Percentiles rank a stretch among this genome's conserved stretches.
Evolutionary conservation across 345 rosid species (phyloP).

Genomic region (Carallia brachiata): DNA sequence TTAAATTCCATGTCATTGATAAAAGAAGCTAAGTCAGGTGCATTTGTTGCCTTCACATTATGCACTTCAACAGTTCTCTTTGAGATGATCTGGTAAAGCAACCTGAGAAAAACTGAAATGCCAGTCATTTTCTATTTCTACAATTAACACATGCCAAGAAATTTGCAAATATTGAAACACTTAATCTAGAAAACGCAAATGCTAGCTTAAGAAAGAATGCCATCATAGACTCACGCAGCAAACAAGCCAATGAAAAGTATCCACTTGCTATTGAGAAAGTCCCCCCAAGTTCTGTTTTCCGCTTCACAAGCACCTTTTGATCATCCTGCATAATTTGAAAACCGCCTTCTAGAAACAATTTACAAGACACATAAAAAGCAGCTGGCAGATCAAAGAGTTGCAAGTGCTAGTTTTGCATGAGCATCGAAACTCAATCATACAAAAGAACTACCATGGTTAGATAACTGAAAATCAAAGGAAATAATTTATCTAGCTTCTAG

Average conservation of each 20-base stretch:
- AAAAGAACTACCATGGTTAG: too few relatives aligned
- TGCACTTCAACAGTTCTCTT: conserved; percentile 84
- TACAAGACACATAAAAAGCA: neutral
- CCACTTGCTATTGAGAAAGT: conserved; percentile 91
- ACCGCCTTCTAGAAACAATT: neutral
- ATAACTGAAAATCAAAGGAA: too few relatives aligned
- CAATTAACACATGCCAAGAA: neutral
- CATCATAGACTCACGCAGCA: conserved; percentile 73
- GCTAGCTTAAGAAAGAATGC: neutral
- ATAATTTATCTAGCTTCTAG: too few relatives aligned
- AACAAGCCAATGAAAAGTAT: conserved; percentile 85
- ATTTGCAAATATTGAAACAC: neutral
- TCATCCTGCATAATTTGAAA: conserved; percentile 58
- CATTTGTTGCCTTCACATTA: conserved; percentile 76
- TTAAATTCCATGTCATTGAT: conserved; percentile 78
- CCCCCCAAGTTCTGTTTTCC: conserved; percentile 96
- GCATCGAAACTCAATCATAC: too few relatives aligned
- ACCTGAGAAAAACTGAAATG: conserved; percentile 60
- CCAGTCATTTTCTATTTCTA: conserved; percentile 26
- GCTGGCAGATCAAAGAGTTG: neutral
- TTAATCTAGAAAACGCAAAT: conserved; percentile 4
- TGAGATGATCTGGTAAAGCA: conserved; percentile 87
- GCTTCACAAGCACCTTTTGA: conserved; percentile 65
- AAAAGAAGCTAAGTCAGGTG: conserved; percentile 69
- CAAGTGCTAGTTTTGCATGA: too few relatives aligned